Evolutionary conservation across 2,329 filamentous ascomycete species (phyloP).

Genomic region (Ascosphaera apis): DNA sequence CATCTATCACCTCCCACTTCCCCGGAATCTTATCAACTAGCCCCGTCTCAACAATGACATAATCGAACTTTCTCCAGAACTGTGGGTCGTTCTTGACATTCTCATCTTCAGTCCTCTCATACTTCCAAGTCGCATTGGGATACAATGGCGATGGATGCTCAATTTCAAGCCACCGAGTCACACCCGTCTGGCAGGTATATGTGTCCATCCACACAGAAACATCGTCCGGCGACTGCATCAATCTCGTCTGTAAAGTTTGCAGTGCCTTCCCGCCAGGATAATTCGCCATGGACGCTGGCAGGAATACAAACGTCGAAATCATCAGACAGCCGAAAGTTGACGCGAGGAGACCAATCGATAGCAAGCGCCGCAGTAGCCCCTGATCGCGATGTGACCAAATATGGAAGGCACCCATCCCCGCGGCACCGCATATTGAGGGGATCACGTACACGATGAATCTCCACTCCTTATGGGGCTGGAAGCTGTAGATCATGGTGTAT

Average conservation of each 20-base stretch:
- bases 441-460: slow-evolving; percentile 82
- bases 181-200: slow-evolving; percentile 38
- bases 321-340: slow-evolving; percentile 39
- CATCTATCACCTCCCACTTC: slow-evolving; percentile 28
- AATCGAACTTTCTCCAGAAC: slow-evolving; percentile 38
- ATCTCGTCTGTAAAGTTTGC: slow-evolving; percentile 15
- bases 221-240: slow-evolving; percentile 9
- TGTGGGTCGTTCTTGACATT: slow-evolving; percentile 21
- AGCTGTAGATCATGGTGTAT: slow-evolving; percentile 61
- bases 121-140: slow-evolving; percentile 21
- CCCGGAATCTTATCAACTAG: slow-evolving; percentile 12
- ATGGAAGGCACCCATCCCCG: slow-evolving; percentile 49
- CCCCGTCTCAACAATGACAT: slow-evolving; percentile 28
- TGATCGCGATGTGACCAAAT: slow-evolving; percentile 45
- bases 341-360: slow-evolving; percentile 31
- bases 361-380: slow-evolving; percentile 29
- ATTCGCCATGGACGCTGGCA: slow-evolving; percentile 66
- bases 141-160: background rate
- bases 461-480: slow-evolving; percentile 88
- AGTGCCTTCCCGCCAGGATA: slow-evolving; percentile 82
- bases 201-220: slow-evolving; percentile 33
- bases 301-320: slow-evolving; percentile 44
- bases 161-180: slow-evolving; percentile 34
- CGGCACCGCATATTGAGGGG: slow-evolving; percentile 55
- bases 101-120: slow-evolving; percentile 37